A percentile compares a stretch with the other conserved stretches of the same genome.
These are phyloP conservation scores for Conoideocrella luteorostrata DNA, from an alignment of 2,329 filamentous ascomycete genomes.

Conservation along the genomic window DNA sequence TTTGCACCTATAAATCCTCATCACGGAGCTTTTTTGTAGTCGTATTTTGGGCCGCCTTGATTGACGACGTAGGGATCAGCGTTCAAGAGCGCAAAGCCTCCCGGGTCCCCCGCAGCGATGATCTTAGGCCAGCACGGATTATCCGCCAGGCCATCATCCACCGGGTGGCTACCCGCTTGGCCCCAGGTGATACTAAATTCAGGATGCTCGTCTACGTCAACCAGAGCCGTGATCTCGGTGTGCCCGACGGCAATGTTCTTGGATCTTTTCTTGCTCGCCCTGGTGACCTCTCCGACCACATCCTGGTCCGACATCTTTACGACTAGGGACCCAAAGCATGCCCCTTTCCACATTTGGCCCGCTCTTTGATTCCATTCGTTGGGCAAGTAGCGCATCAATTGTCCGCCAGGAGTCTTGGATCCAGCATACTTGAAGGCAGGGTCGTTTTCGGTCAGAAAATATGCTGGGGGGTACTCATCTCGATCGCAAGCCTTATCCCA, in stretches of 20 bases:
- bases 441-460: too few relatives aligned
- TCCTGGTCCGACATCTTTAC: neutral
- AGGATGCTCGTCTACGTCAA: neutral
- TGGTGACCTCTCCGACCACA: too few relatives aligned
- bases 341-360: neutral
- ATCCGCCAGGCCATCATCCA: neutral
- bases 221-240: too few relatives aligned
- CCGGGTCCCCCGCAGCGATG: too few relatives aligned
- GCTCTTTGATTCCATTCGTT: neutral
- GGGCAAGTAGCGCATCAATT: neutral
- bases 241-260: neutral
- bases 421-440: constrained; percentile 3
- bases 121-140: neutral
- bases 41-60: too few relatives aligned
- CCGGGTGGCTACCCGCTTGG: neutral
- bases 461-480: too few relatives aligned
- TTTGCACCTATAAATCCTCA: too few relatives aligned
- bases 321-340: neutral
- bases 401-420: neutral
- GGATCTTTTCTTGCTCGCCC: neutral
- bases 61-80: too few relatives aligned
- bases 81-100: too few relatives aligned
- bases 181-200: neutral
- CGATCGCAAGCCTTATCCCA: too few relatives aligned
- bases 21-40: too few relatives aligned